Base-by-base conservation (phyloP, 352 stramenopile species). In the Pythium vanterpoolii region DNA sequence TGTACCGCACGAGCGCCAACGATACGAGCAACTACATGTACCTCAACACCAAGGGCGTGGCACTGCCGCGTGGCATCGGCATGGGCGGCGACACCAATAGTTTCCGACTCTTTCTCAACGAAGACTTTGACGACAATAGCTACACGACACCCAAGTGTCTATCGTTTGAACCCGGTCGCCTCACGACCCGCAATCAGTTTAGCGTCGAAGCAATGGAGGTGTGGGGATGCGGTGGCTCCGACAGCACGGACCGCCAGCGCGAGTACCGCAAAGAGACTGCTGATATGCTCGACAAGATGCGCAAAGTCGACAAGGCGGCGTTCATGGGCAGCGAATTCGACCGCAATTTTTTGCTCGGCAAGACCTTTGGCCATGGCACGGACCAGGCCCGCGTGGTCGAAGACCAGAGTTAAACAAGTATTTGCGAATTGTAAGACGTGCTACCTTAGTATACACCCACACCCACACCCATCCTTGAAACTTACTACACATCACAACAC, bases 271-370 rank as follows among this genome's bases (percentile, higher is more conserved):
- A 89, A n/a, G 83, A 93, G 30, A 88, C 79, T 1, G 75, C 81
- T n/a, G 80, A 92, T 31, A 69, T 95, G 62, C 90, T 95, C 66
- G 84, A 89, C 59, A 76, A 79, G 10, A 83, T 83, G 26, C 72
- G 86, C 44, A 93, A 95, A 53, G 86, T 95, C 14, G 83, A 95
- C 68, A 95, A 95, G 58, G 83, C 83, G 18, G 78, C 91, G 36
- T 95, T 95, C 45, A 50, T 87, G 38, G 83, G 81, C 27, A 95
- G 68, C 53, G 82, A 90, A 38, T 95, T 95, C 51, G 86, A 95
- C 61, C 87, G 86, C 48, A 78, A 89, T 47, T 83, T 93, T 56
- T 86, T 95, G 28, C 48, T 95, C 19, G 68, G 65, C 18, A 91
- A 93, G 51, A 93, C 82, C 10, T 95, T 93, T 60, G 82, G 79